phyloP scores from a whole-genome alignment of 305 asterid genomes.

The Andrographis paniculata region DNA sequence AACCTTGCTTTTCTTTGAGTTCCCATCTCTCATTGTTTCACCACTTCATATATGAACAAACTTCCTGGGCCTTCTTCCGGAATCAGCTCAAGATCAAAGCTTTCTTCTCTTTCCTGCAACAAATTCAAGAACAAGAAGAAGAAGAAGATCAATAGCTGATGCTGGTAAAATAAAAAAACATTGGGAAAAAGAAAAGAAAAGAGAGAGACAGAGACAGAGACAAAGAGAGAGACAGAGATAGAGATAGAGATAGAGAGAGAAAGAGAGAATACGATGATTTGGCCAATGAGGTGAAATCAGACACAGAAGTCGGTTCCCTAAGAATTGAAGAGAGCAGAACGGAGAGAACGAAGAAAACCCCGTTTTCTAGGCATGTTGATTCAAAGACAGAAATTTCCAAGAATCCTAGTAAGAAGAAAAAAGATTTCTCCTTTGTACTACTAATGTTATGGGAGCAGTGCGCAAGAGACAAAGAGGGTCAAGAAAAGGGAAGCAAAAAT shows the following conservation, averaged over 20 bases:
- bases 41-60: conserved; percentile 39
- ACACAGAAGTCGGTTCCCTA: conserved; percentile 8
- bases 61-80: conserved; percentile 16
- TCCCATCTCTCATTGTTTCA: conserved; percentile 88
- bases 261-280: not conserved
- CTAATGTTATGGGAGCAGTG: conserved; percentile 8
- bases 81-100: conserved; percentile 25
- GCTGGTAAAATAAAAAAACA: too few species aligned
- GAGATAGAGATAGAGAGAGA: too few species aligned
- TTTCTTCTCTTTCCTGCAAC: conserved; percentile 21
- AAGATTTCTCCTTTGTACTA: not conserved
- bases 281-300: conserved; percentile 12
- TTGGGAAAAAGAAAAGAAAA: too few species aligned
- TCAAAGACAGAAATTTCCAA: conserved; percentile 8
- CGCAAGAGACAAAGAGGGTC: conserved; percentile 1
- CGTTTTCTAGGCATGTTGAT: conserved; percentile 30
- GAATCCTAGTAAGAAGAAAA: not conserved
- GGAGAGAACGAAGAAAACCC: conserved; percentile 19
- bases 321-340: conserved; percentile 20
- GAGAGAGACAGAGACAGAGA: too few species aligned
- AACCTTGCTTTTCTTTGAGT: conserved; percentile 84
- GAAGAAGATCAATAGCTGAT: not conserved
- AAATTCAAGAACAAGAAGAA: conserved; percentile 6
- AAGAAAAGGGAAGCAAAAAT: conserved; percentile 22
- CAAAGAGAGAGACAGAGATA: too few species aligned